Percentiles rank a stretch among this genome's conserved stretches.
Evolutionary conservation across 169 alveolate species (phyloP).

Genomic region (Hepatocystis sp.): DNA sequence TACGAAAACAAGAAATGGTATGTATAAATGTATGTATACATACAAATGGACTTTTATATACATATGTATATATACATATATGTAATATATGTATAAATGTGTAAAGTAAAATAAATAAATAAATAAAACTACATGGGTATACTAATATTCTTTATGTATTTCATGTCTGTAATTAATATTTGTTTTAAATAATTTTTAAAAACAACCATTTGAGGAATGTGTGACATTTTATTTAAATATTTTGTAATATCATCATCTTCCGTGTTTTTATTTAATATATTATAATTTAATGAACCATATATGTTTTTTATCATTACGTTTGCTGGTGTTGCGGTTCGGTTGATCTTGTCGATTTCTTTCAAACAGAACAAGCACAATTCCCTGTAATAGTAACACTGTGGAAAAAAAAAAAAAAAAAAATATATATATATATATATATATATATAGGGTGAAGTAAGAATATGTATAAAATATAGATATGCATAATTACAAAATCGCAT

Average conservation of each 20-base stretch:
- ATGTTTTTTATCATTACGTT: constrained; percentile 59
- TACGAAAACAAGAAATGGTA: constrained; percentile 20
- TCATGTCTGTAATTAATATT: constrained; percentile 57
- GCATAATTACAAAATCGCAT: no score
- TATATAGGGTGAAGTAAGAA: neutral
- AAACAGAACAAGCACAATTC: constrained; percentile 46
- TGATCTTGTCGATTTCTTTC: constrained; percentile 69
- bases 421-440: neutral
- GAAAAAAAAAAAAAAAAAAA: constrained; percentile 8
- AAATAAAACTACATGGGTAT: constrained; percentile 4
- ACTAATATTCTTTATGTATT: constrained; percentile 56
- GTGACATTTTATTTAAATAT: constrained; percentile 42
- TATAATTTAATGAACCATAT: constrained; percentile 46
- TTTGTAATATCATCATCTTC: constrained; percentile 66
- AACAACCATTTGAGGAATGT: constrained; percentile 48
- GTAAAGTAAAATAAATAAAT: neutral
- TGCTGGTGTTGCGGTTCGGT: constrained; percentile 38
- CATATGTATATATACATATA: neutral
- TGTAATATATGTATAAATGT: neutral
- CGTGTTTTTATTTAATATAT: constrained; percentile 15
- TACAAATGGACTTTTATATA: neutral
- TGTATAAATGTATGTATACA: neutral
- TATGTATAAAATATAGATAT: constrained; percentile 9
- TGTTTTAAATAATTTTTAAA: constrained; percentile 36
- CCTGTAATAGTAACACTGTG: constrained; percentile 62